Base-by-base conservation (phyloP, 2,329 filamentous ascomycete genomes). In the Xylaria sp. region DNA sequence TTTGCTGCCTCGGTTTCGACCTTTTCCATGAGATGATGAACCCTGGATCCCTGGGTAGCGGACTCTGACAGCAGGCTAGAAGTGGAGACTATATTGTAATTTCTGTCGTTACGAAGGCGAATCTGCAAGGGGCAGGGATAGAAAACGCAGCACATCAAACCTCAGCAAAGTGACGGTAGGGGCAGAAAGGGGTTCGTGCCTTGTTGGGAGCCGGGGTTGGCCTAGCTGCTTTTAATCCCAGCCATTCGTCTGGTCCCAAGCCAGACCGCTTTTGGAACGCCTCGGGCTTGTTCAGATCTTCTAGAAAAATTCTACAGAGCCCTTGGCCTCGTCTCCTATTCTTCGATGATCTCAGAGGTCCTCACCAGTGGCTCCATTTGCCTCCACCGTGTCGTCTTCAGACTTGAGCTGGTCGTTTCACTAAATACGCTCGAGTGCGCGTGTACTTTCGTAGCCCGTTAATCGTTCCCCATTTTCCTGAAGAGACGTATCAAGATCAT, bases 1-100 rank as follows among this genome's bases (percentile, higher is more conserved):
- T 43, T 48, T 24, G 50, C 51, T 54, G 52, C 52, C 52, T 59
- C 50, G 45, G 48, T 54, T 56, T 34, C 9, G 6, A 34, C 29
- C 11, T 26, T n/a, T 26, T 26, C 24, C 24, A 9, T 26, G 24
- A 34, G 16, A 7, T 34, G 8, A 13, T 34, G 29, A 13, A 13
- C 29, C 29, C 29, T 34, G 29, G 29, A 34, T 34, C 29, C 29
- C 4, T 13, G 9, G 29, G 9, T 7, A 6, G 5, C 4, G 11
- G 16, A 34, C 29, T n/a, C n/a, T 34, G 29, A 34, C 29, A 34
- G 9, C 5, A 34, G 11, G 29, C 29, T 13, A 34, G 29, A 13
- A 34, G 29, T 34, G 29, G 29, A n/a, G 29, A 34, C 29, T 6
- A 3, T 34, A 13, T 34, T 13, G 29, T 13, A 34, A 34, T 34